phyloP scores from a whole-genome alignment of 805 yeast genomes.

The Starmerella etchellsii region DNA sequence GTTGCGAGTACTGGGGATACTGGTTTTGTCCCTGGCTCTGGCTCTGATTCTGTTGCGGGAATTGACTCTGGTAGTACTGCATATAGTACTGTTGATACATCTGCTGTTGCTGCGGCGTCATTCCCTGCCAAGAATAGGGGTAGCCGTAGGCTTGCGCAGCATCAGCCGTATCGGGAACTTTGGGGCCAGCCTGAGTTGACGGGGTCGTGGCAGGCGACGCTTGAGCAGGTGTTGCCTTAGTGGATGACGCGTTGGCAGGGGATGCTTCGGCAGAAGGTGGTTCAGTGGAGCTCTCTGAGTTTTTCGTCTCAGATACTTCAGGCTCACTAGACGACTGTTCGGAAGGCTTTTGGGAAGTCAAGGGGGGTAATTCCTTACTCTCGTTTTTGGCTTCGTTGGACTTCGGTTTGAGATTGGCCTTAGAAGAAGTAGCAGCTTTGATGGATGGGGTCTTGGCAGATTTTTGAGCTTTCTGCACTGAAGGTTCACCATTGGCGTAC shows the following conservation, averaged over 20 bases:
- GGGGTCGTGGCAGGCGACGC: neutral
- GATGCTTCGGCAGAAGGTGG: neutral
- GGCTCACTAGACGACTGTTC: too few species aligned
- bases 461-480: slow-evolving; percentile 4
- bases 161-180: neutral
- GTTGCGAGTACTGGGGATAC: neutral
- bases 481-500: slow-evolving; percentile 64
- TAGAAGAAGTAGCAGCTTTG: too few species aligned
- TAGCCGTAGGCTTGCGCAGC: neutral
- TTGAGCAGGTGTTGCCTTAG: neutral
- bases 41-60: neutral
- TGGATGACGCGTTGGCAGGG: neutral
- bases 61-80: slow-evolving; percentile 15
- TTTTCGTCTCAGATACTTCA: too few species aligned
- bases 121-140: neutral
- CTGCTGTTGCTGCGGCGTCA: slow-evolving; percentile 11
- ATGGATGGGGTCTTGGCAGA: neutral
- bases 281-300: neutral
- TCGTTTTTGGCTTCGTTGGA: too few species aligned
- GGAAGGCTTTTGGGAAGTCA: too few species aligned
- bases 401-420: too few species aligned
- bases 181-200: neutral
- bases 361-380: too few species aligned
- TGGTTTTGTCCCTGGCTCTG: neutral
- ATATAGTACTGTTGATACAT: slow-evolving; percentile 8